These are phyloP conservation scores for Boletus reticuloceps DNA, from an alignment of 768 basidiomycete species.

Conservation along the genomic window DNA sequence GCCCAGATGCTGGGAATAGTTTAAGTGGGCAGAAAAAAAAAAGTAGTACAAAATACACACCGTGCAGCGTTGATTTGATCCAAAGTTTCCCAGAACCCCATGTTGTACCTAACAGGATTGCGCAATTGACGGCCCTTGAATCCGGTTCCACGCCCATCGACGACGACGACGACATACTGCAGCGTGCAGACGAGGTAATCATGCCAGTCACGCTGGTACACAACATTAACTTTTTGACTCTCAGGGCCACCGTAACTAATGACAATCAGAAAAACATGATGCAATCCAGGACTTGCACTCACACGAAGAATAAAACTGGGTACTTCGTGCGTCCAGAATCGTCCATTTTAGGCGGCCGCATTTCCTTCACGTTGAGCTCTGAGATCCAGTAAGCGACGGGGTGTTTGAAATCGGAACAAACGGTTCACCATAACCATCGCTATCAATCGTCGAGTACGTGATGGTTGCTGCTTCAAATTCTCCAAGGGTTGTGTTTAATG, in stretches of 20 bases:
- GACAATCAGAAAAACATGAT: conserved; percentile 7
- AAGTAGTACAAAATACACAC: conserved; percentile 39
- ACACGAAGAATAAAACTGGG: conserved; percentile 90
- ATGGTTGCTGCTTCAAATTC: conserved; percentile 73
- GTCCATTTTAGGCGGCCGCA: conserved; percentile 91
- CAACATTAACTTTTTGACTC: conserved; percentile 72
- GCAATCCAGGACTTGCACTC: conserved; percentile 7
- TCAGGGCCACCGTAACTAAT: conserved; percentile 86
- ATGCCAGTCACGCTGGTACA: conserved; percentile 79
- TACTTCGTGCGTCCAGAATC: conserved; percentile 95
- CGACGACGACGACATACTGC: conserved; percentile 81
- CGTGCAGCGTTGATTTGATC: conserved; percentile 91
- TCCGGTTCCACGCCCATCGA: conserved; percentile 95
- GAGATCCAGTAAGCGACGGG: conserved; percentile 20
- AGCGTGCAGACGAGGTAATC: conserved; percentile 79
- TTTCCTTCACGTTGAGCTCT: conserved; percentile 90
- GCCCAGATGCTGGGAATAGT: conserved; percentile 65
- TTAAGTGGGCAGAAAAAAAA: neutral
- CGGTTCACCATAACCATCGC: conserved; percentile 71
- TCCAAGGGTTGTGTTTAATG: conserved; percentile 58
- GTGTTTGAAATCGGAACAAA: conserved; percentile 15
- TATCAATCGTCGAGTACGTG: conserved; percentile 66
- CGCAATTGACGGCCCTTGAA: conserved; percentile 82
- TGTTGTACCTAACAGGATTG: conserved; percentile 83
- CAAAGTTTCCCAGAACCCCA: conserved; percentile 84